These are phyloP conservation scores for Mucor irregularis DNA, from an alignment of 371 early-diverging fungal species.

Conservation along the genomic window DNA sequence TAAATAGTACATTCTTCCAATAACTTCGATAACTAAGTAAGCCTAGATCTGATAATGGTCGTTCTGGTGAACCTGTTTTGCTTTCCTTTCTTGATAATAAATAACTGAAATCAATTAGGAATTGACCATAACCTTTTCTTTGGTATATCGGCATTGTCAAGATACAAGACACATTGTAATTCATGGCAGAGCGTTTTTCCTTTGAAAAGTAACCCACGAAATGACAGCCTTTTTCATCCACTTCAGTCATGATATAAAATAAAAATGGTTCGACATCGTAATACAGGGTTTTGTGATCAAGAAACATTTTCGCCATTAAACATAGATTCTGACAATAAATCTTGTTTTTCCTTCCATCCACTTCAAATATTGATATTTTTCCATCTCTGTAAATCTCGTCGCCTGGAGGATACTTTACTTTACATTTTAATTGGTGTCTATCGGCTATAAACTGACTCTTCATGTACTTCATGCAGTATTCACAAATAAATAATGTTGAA, in stretches of 20 bases:
- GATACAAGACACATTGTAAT: conserved; percentile 99
- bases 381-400: conserved; percentile 97
- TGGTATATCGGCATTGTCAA: conserved; percentile 95
- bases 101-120: conserved; percentile 98
- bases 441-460: conserved; percentile 64
- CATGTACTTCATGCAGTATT: conserved; percentile 97
- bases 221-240: conserved; percentile 81
- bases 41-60: conserved; percentile 98
- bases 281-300: conserved; percentile 99
- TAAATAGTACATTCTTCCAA: conserved; percentile 67
- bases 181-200: conserved; percentile 91
- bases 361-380: conserved; percentile 88
- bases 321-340: conserved; percentile 98
- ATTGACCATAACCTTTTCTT: conserved; percentile 97
- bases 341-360: conserved; percentile 94
- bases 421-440: conserved; percentile 85
- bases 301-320: conserved; percentile 96
- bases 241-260: conserved; percentile 94
- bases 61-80: conserved; percentile 95
- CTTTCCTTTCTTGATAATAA: conserved; percentile 89
- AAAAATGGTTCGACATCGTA: conserved; percentile 99
- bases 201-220: conserved; percentile 99
- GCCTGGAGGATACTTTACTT: conserved; percentile 92
- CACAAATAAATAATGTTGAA: conserved; percentile 88
- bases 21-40: conserved; percentile 88